Conservation (phyloP, 768 basidiomycete genomes). For the Leccinum rimulosum region DNA sequence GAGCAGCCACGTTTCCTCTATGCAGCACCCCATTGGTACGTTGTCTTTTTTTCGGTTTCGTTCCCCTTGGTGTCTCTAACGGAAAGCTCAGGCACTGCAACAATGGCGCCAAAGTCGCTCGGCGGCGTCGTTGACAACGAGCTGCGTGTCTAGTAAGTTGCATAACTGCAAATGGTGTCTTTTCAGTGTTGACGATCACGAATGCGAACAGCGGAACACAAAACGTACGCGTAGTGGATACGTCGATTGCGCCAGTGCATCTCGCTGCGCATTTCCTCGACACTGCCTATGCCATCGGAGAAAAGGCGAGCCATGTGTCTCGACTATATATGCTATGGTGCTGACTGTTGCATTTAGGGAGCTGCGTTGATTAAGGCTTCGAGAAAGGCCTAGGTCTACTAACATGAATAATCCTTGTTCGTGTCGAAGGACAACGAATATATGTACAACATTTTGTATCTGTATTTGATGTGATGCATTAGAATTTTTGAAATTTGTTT, state of each 20-base stretch:
- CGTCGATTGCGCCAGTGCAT: slow-evolving; percentile 17
- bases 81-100: slow-evolving; percentile 10
- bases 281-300: slow-evolving; percentile 19
- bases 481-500: background rate
- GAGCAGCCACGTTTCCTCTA: background rate
- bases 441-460: background rate
- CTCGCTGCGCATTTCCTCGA: slow-evolving; percentile 15
- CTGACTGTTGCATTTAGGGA: slow-evolving; percentile 8
- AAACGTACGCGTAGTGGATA: slow-evolving; percentile 18
- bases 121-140: slow-evolving; percentile 19
- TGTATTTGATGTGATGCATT: background rate
- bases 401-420: background rate
- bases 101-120: slow-evolving; percentile 19
- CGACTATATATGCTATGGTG: background rate
- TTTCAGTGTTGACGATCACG: background rate
- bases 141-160: slow-evolving; percentile 16
- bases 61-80: background rate
- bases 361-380: slow-evolving; percentile 10
- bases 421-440: background rate
- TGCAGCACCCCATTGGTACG: slow-evolving; percentile 16
- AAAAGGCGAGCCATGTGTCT: slow-evolving; percentile 5
- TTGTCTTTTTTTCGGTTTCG: background rate
- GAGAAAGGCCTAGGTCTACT: background rate
- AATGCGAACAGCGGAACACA: slow-evolving; percentile 10
- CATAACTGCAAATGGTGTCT: background rate